Conservation (phyloP, 805 yeast species). For the Metschnikowia noctiluminum region DNA sequence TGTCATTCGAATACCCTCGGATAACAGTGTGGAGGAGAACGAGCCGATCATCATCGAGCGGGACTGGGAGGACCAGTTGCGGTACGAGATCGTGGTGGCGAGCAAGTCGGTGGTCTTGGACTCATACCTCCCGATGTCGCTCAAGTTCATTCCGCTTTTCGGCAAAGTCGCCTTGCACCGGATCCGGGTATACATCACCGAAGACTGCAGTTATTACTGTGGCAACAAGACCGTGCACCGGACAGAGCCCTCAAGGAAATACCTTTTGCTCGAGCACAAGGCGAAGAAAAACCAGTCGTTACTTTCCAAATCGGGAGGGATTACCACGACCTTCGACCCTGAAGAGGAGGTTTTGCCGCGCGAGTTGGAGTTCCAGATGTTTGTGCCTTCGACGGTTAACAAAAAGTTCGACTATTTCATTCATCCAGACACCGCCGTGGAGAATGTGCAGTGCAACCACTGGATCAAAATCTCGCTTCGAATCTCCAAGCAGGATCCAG, state of each 20-base stretch:
- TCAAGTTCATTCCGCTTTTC: slow-evolving; percentile 72
- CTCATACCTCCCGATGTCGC: slow-evolving; percentile 78
- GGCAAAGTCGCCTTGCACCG: slow-evolving; percentile 87
- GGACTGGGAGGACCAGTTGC: slow-evolving; percentile 91
- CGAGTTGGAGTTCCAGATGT: slow-evolving; percentile 84
- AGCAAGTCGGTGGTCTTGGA: slow-evolving; percentile 86
- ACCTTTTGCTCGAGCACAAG: slow-evolving; percentile 73
- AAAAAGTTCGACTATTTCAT: slow-evolving; percentile 45
- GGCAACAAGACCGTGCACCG: slow-evolving; percentile 83
- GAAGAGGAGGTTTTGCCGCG: slow-evolving; percentile 62
- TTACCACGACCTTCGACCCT: slow-evolving; percentile 29
- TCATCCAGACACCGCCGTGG: slow-evolving; percentile 84
- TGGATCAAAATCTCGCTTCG: slow-evolving; percentile 92
- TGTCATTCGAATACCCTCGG: slow-evolving; percentile 73
- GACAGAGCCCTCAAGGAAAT: slow-evolving; percentile 85
- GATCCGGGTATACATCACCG: slow-evolving; percentile 80
- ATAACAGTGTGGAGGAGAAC: slow-evolving; percentile 76
- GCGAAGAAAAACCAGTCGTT: slow-evolving; percentile 52
- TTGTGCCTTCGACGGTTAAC: slow-evolving; percentile 67
- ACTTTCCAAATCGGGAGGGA: slow-evolving; percentile 40
- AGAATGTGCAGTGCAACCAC: slow-evolving; percentile 83
- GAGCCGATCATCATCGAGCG: slow-evolving; percentile 90
- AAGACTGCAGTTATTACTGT: slow-evolving; percentile 87
- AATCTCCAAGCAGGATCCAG: slow-evolving; percentile 63
- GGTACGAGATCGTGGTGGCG: slow-evolving; percentile 87